Conservation (phyloP, 139 green algal genomes). For the Chlorella sp. region DNA sequence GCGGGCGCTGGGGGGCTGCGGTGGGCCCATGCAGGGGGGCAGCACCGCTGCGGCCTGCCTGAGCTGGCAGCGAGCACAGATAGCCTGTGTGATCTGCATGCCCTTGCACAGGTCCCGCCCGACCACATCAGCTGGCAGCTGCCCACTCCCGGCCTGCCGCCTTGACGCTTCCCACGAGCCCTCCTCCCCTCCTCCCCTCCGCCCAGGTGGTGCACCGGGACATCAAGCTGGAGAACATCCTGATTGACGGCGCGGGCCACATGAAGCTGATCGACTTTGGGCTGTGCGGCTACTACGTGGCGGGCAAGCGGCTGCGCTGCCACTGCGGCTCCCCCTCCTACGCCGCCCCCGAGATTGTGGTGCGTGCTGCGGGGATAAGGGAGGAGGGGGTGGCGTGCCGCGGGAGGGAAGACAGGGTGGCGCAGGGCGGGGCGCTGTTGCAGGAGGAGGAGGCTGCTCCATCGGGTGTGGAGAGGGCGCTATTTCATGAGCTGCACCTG, state of each 20-base stretch:
- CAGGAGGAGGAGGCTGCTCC: no score
- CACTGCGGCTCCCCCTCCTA: slow-evolving; percentile 91
- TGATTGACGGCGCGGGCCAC: slow-evolving; percentile 68
- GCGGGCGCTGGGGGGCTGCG: no score
- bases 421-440: neutral
- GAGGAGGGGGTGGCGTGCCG: neutral
- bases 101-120: no score
- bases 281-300: slow-evolving; percentile 62
- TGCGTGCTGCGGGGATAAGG: neutral
- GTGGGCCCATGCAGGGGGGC: neutral
- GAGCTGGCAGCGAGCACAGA: no score
- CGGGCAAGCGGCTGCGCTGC: slow-evolving; percentile 53
- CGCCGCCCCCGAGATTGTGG: slow-evolving; percentile 86
- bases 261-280: slow-evolving; percentile 91
- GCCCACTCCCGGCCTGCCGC: neutral
- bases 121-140: neutral
- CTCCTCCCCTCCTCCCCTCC: neutral
- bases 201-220: slow-evolving; percentile 52
- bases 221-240: slow-evolving; percentile 86
- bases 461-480: no score
- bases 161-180: neutral
- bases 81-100: no score
- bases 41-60: no score
- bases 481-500: no score
- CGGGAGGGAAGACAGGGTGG: neutral